Evolutionary conservation across 2,329 filamentous ascomycete genomes (phyloP).

Genomic region (Arthrobotrys conoides): DNA sequence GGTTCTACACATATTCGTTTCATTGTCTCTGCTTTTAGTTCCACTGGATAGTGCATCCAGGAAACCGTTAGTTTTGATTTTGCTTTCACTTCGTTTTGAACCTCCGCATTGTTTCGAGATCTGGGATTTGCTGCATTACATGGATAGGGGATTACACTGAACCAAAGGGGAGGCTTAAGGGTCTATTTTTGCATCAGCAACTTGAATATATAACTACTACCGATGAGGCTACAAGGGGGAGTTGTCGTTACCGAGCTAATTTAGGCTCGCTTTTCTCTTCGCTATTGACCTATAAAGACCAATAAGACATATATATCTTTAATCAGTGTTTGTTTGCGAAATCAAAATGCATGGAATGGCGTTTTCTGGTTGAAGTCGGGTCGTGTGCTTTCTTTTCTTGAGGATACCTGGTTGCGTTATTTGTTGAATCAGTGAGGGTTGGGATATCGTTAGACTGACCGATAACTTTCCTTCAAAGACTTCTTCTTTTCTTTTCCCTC

Average conservation of each 20-base stretch:
- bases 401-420: slow-evolving; percentile 22
- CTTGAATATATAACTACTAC: slow-evolving; percentile 24
- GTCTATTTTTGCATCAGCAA: slow-evolving; percentile 14
- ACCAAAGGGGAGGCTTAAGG: slow-evolving; percentile 14
- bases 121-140: slow-evolving; percentile 28
- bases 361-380: slow-evolving; percentile 24
- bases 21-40: slow-evolving; percentile 21
- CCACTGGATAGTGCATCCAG: slow-evolving; percentile 25
- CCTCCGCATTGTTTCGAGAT: background rate
- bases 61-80: slow-evolving; percentile 10
- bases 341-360: slow-evolving; percentile 43
- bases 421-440: slow-evolving; percentile 9
- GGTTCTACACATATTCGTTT: slow-evolving; percentile 10
- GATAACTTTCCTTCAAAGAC: background rate
- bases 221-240: slow-evolving; percentile 20
- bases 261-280: slow-evolving; percentile 21
- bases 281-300: slow-evolving; percentile 40
- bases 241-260: slow-evolving; percentile 12
- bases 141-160: slow-evolving; percentile 32
- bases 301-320: slow-evolving; percentile 28
- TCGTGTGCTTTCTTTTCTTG: slow-evolving; percentile 20
- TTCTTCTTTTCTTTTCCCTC: slow-evolving; percentile 16
- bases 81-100: slow-evolving; percentile 1
- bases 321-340: slow-evolving; percentile 32
- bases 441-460: slow-evolving; percentile 7